phyloP scores from a whole-genome alignment of 805 yeast genomes.

The Lachancea fermentati region DNA sequence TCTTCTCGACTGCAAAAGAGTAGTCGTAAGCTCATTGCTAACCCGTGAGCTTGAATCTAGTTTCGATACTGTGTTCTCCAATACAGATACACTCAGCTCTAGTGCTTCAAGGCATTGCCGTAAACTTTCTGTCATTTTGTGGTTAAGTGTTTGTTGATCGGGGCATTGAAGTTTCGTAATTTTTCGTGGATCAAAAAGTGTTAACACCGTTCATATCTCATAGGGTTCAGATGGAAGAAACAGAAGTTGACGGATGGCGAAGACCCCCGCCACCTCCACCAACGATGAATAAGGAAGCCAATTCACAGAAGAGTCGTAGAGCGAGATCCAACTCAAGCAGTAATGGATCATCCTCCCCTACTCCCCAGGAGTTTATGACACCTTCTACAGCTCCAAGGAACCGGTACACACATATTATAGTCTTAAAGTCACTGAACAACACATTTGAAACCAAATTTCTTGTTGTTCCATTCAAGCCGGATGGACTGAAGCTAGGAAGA shows the following conservation, averaged over 20 bases:
- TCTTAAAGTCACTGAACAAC: constrained; percentile 69
- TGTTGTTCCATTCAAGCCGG: constrained; percentile 76
- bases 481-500: constrained; percentile 80
- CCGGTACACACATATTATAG: constrained; percentile 51
- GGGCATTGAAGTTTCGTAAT: background rate
- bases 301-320: constrained; percentile 6
- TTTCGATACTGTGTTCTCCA: constrained; percentile 20
- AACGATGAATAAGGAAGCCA: constrained; percentile 1
- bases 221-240: background rate
- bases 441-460: constrained; percentile 78
- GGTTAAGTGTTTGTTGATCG: background rate
- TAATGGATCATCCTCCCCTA: constrained; percentile 7
- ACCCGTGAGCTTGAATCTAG: constrained; percentile 16
- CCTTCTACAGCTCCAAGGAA: constrained; percentile 16
- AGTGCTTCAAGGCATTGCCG: constrained; percentile 20
- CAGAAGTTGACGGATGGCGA: constrained; percentile 1
- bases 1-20: constrained; percentile 24
- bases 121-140: constrained; percentile 23
- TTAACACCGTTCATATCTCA: background rate
- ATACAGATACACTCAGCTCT: constrained; percentile 17
- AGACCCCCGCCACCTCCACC: constrained; percentile 2
- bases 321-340: constrained; percentile 12
- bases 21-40: constrained; percentile 20
- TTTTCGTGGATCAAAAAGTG: constrained; percentile 1
- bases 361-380: constrained; percentile 4